phyloP scores from a whole-genome alignment of 2,329 filamentous ascomycete genomes.

The Colletotrichum sp. region DNA sequence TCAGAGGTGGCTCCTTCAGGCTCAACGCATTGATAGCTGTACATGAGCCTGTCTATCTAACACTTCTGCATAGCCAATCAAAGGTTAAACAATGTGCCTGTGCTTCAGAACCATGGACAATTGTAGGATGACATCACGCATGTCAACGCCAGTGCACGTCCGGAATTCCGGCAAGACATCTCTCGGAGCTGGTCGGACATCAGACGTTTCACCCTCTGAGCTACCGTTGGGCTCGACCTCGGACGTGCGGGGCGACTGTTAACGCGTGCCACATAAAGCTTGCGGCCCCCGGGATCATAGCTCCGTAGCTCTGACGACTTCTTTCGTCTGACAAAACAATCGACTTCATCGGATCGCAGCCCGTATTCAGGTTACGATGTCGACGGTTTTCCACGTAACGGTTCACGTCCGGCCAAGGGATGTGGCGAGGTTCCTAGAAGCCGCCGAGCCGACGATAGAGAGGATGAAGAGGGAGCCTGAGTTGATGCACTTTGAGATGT shows the following conservation, averaged over 20 bases:
- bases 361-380: not conserved
- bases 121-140: not conserved
- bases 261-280: not conserved
- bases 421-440: conserved; percentile 3
- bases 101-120: not conserved
- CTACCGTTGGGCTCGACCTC: not conserved
- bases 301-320: not conserved
- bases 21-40: not conserved
- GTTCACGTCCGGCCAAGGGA: conserved; percentile 10
- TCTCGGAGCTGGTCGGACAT: not conserved
- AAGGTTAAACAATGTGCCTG: not conserved
- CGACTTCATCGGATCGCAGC: not conserved
- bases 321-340: not conserved
- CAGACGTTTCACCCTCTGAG: conserved; percentile 12
- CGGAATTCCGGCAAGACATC: not conserved
- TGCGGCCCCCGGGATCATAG: not conserved
- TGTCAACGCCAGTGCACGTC: not conserved
- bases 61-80: not conserved
- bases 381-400: conserved; percentile 16
- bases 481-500: conserved; percentile 17
- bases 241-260: conserved; percentile 3
- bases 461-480: conserved; percentile 12
- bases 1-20: not conserved
- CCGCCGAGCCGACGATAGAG: conserved; percentile 8
- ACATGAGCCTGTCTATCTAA: not conserved